Base-by-base conservation (phyloP, 208 protist genomes). In the Acanthamoeba quina region DNA sequence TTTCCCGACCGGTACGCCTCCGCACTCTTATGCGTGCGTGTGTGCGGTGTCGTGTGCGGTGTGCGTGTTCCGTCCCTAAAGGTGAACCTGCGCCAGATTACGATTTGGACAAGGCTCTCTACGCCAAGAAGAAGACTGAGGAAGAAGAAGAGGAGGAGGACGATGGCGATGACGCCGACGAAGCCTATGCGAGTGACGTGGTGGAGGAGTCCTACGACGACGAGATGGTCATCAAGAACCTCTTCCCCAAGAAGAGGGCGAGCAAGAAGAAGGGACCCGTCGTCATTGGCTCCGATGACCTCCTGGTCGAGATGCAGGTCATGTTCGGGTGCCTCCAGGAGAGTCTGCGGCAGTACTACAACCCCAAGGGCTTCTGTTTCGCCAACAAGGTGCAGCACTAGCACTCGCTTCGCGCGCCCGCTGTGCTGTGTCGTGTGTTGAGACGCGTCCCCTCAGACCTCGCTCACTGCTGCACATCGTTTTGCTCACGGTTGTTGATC, bases 311-410 rank as follows among this genome's bases (percentile, higher is more conserved):
- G 74, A 1, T 83, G 24, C 96, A 97, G 74, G 26, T 94, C 15
- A 34, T 97, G 60, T 97, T 97, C 64, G 64, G 76, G 5, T 90
- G 94, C 52, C 66, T 97, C 5, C 85, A 96, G 95, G 94, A 97
- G 31, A 95, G 78, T 29, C 31, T 54, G 11, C 89, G 94, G 29
- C 96, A 90, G 76, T 93, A 83, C n/a, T 96, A 94, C 86, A 94
- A 97, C 62, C 96, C 96, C 19, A 83, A 60, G n/a, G 56, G 34
- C 26, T 96, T 97, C 52, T 97, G 96, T 56, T 34, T 82, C 37
- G 94, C 80, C 56, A 95, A 86, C 49, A 90, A 88, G 56, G 94
- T 93, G 21, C n/a, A 9, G 41, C 41, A 4, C 11, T n/a, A 31
- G 24, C n/a, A 7, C n/a, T 62, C 80, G n/a, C n/a, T n/a, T n/a